A percentile compares a stretch with the other conserved stretches of the same genome.
phyloP scores from a whole-genome alignment of 2,329 filamentous ascomycete genomes.

The Microdochium trichocladiopsis region DNA sequence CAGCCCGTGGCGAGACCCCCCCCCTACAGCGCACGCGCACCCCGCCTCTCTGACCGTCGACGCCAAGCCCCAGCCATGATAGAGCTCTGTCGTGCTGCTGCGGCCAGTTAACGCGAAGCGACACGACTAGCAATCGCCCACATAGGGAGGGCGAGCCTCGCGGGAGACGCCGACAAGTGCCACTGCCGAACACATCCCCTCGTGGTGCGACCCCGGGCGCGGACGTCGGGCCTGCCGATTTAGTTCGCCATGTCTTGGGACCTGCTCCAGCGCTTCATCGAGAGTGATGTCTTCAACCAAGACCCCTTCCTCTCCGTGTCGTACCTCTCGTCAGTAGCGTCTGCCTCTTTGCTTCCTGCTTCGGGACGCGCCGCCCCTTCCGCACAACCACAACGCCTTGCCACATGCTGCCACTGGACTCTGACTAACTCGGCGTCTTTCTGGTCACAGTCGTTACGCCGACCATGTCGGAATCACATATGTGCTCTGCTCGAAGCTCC shows the following conservation, averaged over 20 bases:
- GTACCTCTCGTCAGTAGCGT: slow-evolving; percentile 68
- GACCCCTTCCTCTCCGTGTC: slow-evolving; percentile 84
- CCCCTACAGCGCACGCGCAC: neutral
- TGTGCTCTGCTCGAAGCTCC: slow-evolving; percentile 81
- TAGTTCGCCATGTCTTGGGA: slow-evolving; percentile 66
- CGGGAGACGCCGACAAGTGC: neutral
- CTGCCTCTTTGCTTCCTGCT: slow-evolving; percentile 8
- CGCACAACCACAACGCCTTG: slow-evolving; percentile 3
- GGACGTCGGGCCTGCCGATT: neutral
- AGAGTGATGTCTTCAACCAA: slow-evolving; percentile 90
- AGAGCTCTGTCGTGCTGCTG: neutral
- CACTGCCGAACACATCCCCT: neutral
- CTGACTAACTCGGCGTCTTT: slow-evolving; percentile 3
- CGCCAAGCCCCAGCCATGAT: neutral
- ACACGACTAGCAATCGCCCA: neutral
- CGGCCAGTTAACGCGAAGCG: neutral
- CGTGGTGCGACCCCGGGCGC: neutral
- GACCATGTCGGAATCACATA: slow-evolving; percentile 88
- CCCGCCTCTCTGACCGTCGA: neutral
- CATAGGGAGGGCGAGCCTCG: neutral
- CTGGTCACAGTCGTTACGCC: slow-evolving; percentile 63
- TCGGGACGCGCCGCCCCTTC: slow-evolving; percentile 2
- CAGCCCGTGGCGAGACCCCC: neutral
- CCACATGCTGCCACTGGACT: slow-evolving; percentile 1
- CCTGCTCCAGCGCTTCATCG: slow-evolving; percentile 82